Evolutionary conservation across 192 early-diverging fungal species (phyloP).

Genomic region (Fimicolochytrium jonesii): DNA sequence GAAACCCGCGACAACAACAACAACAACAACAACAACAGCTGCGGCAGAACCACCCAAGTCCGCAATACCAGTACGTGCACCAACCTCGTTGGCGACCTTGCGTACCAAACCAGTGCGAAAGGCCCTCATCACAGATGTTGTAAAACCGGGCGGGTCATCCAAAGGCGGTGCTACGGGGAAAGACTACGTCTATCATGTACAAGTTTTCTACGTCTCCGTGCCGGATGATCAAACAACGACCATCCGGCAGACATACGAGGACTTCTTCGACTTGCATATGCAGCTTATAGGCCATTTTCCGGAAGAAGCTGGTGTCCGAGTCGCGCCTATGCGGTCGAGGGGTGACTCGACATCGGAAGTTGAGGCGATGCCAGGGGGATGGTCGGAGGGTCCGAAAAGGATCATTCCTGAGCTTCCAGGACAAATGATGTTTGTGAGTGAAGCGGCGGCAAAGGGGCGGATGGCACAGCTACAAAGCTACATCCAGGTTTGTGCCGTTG

Average conservation of each 20-base stretch:
- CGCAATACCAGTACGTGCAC: no score
- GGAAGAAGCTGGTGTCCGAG: conserved; percentile 45
- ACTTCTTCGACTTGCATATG: conserved; percentile 57
- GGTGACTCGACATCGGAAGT: background rate
- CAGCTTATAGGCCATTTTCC: conserved; percentile 54
- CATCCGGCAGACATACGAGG: conserved; percentile 42
- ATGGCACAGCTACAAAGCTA: conserved; percentile 44
- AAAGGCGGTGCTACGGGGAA: conserved; percentile 4
- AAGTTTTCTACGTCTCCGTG: conserved; percentile 26
- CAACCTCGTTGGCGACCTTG: no score
- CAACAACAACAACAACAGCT: no score
- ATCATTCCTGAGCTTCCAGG: conserved; percentile 54
- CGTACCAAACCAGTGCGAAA: conserved; percentile 42
- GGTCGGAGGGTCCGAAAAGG: conserved; percentile 13
- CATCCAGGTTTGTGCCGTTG: conserved; percentile 30
- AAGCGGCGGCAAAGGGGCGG: conserved; percentile 42
- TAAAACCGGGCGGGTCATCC: conserved; percentile 4
- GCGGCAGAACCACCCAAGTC: no score
- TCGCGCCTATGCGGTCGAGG: background rate
- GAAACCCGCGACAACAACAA: no score
- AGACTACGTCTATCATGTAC: conserved; percentile 37
- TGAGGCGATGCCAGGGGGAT: conserved; percentile 17
- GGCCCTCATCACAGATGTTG: conserved; percentile 30
- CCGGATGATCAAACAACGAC: conserved; percentile 1
- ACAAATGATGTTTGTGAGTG: conserved; percentile 60